Evolutionary conservation across 768 basidiomycete genomes (phyloP).

Genomic region (Russula sp.): DNA sequence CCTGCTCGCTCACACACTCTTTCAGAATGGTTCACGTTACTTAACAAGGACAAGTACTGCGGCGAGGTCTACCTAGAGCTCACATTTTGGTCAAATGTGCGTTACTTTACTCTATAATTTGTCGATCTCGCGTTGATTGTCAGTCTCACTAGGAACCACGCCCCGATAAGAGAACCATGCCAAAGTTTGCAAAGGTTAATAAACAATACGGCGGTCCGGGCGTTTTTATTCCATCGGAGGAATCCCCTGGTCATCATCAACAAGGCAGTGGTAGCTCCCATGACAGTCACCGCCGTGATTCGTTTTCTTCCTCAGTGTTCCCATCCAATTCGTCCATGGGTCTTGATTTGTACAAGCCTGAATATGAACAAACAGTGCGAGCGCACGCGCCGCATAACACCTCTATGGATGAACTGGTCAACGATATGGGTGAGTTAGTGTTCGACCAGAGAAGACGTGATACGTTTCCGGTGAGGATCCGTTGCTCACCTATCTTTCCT

Average conservation of each 20-base stretch:
- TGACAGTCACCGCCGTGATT: slow-evolving; percentile 47
- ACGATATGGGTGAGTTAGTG: slow-evolving; percentile 68
- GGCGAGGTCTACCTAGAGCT: slow-evolving; percentile 96
- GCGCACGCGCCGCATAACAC: slow-evolving; percentile 33
- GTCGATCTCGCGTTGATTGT: slow-evolving; percentile 10
- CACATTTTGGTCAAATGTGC: slow-evolving; percentile 93
- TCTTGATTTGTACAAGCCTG: slow-evolving; percentile 68
- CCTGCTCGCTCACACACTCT: slow-evolving; percentile 24
- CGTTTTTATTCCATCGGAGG: slow-evolving; percentile 54
- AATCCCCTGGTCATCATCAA: slow-evolving; percentile 25
- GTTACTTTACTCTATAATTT: slow-evolving; percentile 35
- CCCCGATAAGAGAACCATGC: slow-evolving; percentile 62
- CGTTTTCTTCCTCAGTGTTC: slow-evolving; percentile 58
- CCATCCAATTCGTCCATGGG: slow-evolving; percentile 59
- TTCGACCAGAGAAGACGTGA: slow-evolving; percentile 50
- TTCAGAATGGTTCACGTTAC: slow-evolving; percentile 91
- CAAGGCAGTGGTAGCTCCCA: slow-evolving; percentile 39
- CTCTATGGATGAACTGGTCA: slow-evolving; percentile 53
- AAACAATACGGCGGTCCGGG: slow-evolving; percentile 79
- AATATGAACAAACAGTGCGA: slow-evolving; percentile 58
- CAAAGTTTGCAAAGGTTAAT: slow-evolving; percentile 49
- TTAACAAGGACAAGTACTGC: slow-evolving; percentile 87
- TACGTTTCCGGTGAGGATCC: slow-evolving; percentile 49
- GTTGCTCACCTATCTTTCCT: background rate
- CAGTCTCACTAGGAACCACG: slow-evolving; percentile 58